These are phyloP conservation scores for Hypoxylon sp. DNA, from an alignment of 2,329 filamentous ascomycete species.

Conservation along the genomic window DNA sequence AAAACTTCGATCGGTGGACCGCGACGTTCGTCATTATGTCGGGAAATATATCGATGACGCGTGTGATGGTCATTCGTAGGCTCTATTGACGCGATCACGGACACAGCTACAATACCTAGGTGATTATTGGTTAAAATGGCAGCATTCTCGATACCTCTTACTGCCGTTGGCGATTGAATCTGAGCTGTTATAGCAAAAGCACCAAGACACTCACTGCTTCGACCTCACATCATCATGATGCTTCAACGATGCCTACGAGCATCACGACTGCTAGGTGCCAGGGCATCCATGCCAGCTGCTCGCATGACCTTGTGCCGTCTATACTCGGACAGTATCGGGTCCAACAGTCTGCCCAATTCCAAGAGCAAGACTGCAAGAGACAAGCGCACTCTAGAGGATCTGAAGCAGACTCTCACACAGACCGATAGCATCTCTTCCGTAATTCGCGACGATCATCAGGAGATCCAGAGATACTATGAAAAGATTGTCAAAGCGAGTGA, in stretches of 20 bases:
- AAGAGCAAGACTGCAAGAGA: neutral
- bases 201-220: neutral
- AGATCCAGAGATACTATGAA: conserved; percentile 49
- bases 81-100: conserved; percentile 20
- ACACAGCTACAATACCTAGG: conserved; percentile 1
- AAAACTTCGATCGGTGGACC: conserved; percentile 1
- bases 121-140: conserved; percentile 3
- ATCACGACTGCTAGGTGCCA: neutral
- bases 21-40: conserved; percentile 11
- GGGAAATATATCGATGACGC: conserved; percentile 28
- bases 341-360: neutral
- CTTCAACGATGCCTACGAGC: conserved; percentile 14
- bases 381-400: conserved; percentile 3
- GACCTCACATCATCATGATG: conserved; percentile 8
- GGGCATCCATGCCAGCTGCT: neutral
- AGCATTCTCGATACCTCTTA: neutral
- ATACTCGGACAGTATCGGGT: conserved; percentile 12
- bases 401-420: conserved; percentile 4
- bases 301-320: conserved; percentile 2
- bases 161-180: neutral
- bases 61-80: conserved; percentile 5
- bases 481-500: conserved; percentile 52
- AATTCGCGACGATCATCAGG: conserved; percentile 34
- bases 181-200: neutral
- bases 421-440: conserved; percentile 24